Evolutionary conservation across 345 rosid species (phyloP), one percentile per base, ranked within the genome.

Genomic region (Toxicodendron radicans): DNA sequence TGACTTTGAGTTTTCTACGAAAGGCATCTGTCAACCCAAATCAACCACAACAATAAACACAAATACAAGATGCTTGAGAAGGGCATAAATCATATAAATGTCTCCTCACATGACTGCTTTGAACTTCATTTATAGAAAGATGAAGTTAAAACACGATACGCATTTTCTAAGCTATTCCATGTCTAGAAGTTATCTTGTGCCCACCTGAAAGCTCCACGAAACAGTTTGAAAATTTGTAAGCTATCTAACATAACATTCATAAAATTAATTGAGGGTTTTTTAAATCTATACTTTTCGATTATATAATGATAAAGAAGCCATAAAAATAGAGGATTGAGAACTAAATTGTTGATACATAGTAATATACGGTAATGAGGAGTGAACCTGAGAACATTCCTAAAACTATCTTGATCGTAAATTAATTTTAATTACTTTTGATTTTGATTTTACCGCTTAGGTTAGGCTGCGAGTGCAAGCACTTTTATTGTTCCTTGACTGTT

Each of bases 401-500:
- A 57, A 21, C 54, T 20, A 43, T 58, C 12, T 16, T 62, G 43
- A 56, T 14, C 59, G 70, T 21, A 10, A 23, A 41, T 21, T 64
- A 16, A 24, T 38, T 66, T 18, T 1, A 18, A 56, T 30, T 61
- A 66, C 41, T 56, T 45, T 35, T 51, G 69, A 8, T 11, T 70
- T 52, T 53, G 69, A 8, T 11, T 66, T 52, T 53, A 60, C 73
- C 70, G 8, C 68, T 85, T 80, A 89, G 30, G 89, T 85, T 80
- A 89, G 30, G 89, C 83, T 58, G 89, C 85, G 7, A 90, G 88
- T 11, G 74, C 83, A 13, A 88, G 79, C 18, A 77, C 90, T 78
- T 83, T 88, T 0, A 85, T 86, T 0, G 83, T 84, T 68, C 92
- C 94, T 73, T 72, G 84, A 75, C 94, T 86, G 71, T 90, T 88